Evolutionary conservation across 2,329 filamentous ascomycete species (phyloP).

Genomic region (Penicillium sp.): DNA sequence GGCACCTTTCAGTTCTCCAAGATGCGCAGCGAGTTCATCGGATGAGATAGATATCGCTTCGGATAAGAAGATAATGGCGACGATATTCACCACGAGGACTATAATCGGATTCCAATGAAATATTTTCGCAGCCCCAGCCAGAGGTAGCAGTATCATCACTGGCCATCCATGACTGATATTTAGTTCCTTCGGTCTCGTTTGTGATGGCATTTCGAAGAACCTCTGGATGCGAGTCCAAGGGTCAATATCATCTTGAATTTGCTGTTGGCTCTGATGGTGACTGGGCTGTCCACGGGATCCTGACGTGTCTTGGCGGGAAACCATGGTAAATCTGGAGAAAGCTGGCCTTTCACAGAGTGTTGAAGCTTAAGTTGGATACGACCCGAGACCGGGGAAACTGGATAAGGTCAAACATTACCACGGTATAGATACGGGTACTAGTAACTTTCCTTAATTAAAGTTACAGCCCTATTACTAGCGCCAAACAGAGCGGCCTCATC

Average conservation of each 20-base stretch:
- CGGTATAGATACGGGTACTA: neutral
- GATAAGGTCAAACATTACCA: neutral
- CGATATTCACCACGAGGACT: conserved; percentile 11
- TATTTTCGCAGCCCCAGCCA: conserved; percentile 6
- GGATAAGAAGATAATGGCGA: conserved; percentile 9
- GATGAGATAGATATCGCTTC: conserved; percentile 10
- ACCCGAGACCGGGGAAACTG: neutral
- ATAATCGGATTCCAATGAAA: conserved; percentile 10
- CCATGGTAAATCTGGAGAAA: neutral
- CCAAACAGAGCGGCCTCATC: neutral
- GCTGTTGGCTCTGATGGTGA: neutral
- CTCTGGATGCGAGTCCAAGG: neutral
- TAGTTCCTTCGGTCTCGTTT: neutral
- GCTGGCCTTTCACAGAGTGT: neutral
- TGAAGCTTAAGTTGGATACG: neutral
- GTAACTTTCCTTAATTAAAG: conserved; percentile 1
- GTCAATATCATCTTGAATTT: neutral
- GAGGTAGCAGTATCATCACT: conserved; percentile 5
- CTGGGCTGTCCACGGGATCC: neutral
- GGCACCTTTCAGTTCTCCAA: conserved; percentile 13
- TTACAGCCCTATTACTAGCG: conserved; percentile 12
- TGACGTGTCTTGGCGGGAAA: neutral
- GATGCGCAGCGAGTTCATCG: conserved; percentile 6
- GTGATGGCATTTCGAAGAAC: conserved; percentile 2
- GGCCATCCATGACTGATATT: neutral